These are phyloP conservation scores for Meredithiella fracta DNA, from an alignment of 2,329 filamentous ascomycete species.

Conservation along the genomic window DNA sequence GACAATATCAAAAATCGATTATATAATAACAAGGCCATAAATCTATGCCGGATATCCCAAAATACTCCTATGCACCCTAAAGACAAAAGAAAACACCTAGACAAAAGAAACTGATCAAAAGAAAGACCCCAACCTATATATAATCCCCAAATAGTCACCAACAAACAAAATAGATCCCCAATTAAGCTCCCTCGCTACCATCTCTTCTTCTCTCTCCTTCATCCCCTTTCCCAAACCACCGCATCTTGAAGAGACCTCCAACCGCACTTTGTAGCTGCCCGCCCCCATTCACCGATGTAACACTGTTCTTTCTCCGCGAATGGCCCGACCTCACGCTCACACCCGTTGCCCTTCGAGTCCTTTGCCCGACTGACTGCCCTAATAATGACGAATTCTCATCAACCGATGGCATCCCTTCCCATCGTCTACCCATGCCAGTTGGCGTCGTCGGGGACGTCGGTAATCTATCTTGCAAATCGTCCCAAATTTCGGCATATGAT, in stretches of 20 bases:
- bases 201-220: neutral
- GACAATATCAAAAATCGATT: slow-evolving; percentile 1
- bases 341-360: slow-evolving; percentile 43
- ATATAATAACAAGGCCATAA: neutral
- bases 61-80: neutral
- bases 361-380: slow-evolving; percentile 22
- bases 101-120: too few species aligned
- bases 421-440: slow-evolving; percentile 11
- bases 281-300: slow-evolving; percentile 21
- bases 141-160: too few species aligned
- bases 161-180: neutral
- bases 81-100: neutral
- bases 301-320: slow-evolving; percentile 16
- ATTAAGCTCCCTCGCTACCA: neutral
- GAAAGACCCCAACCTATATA: too few species aligned
- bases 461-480: slow-evolving; percentile 59
- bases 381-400: slow-evolving; percentile 19
- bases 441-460: slow-evolving; percentile 13
- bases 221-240: slow-evolving; percentile 31
- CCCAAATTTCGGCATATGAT: slow-evolving; percentile 62
- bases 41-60: too few species aligned
- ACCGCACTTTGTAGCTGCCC: slow-evolving; percentile 31
- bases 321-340: slow-evolving; percentile 23
- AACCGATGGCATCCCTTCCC: slow-evolving; percentile 18
- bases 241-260: slow-evolving; percentile 36